These are phyloP conservation scores for Hypoxylon sp. DNA, from an alignment of 2,329 filamentous ascomycete species.

Conservation along the genomic window DNA sequence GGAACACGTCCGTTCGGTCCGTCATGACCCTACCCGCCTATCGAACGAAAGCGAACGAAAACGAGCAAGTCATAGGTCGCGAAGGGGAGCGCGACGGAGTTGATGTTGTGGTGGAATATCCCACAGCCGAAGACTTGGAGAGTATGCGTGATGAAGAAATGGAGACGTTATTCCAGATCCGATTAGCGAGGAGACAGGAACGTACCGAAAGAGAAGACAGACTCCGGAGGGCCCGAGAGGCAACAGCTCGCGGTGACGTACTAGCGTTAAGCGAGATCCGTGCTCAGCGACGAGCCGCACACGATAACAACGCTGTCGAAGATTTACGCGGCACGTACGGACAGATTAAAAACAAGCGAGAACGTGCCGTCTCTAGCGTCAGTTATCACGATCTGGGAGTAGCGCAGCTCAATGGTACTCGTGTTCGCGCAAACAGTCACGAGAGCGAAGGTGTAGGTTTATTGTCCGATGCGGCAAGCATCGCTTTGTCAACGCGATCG, in stretches of 20 bases:
- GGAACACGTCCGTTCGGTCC: slow-evolving; percentile 88
- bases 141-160: slow-evolving; percentile 85
- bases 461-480: slow-evolving; percentile 75
- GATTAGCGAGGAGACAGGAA: slow-evolving; percentile 77
- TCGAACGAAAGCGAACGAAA: slow-evolving; percentile 73
- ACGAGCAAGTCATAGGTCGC: slow-evolving; percentile 83
- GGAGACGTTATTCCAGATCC: slow-evolving; percentile 91
- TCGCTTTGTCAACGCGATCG: slow-evolving; percentile 50
- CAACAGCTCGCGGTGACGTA: slow-evolving; percentile 74
- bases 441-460: slow-evolving; percentile 78
- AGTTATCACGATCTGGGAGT: slow-evolving; percentile 80
- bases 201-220: slow-evolving; percentile 79
- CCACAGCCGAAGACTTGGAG: slow-evolving; percentile 82
- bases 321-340: slow-evolving; percentile 65
- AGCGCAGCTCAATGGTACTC: slow-evolving; percentile 78
- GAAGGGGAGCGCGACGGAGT: slow-evolving; percentile 93
- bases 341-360: slow-evolving; percentile 65
- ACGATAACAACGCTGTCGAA: slow-evolving; percentile 63
- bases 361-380: slow-evolving; percentile 76
- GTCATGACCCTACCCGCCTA: slow-evolving; percentile 94
- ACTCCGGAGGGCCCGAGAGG: slow-evolving; percentile 74
- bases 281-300: slow-evolving; percentile 60
- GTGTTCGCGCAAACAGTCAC: slow-evolving; percentile 75
- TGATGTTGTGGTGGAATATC: slow-evolving; percentile 87
- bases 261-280: slow-evolving; percentile 73